Evolutionary conservation across 768 basidiomycete species (phyloP).

Genomic region (Boletus huronensis): DNA sequence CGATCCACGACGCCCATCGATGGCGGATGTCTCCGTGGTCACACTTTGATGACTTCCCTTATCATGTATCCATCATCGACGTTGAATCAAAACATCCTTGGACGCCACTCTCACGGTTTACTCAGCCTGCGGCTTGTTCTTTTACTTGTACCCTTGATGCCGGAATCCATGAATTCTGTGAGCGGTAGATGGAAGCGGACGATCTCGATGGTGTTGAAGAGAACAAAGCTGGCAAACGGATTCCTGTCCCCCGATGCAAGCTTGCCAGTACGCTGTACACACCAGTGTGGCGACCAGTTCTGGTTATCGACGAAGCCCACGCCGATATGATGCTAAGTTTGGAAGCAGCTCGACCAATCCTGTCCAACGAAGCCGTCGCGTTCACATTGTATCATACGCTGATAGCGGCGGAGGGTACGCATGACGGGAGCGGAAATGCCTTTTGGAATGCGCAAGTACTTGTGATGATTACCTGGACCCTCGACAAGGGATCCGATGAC

Average conservation of each 20-base stretch:
- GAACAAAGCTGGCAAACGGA: neutral
- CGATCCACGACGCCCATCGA: constrained; percentile 17
- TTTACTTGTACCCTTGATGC: neutral
- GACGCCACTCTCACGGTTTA: constrained; percentile 4
- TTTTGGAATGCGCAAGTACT: neutral
- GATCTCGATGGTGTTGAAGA: constrained; percentile 4
- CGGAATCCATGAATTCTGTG: neutral
- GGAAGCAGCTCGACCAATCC: constrained; percentile 4
- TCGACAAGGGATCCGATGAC: constrained; percentile 6
- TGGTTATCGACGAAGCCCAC: neutral
- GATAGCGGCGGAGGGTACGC: constrained; percentile 7
- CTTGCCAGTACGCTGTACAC: neutral
- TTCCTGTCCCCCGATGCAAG: neutral
- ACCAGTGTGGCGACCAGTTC: no score
- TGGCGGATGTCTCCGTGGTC: constrained; percentile 8
- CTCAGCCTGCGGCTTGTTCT: neutral
- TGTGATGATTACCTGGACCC: neutral
- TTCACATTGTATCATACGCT: neutral
- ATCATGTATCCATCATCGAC: neutral
- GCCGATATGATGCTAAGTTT: neutral
- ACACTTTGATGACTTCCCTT: constrained; percentile 4
- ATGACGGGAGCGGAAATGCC: constrained; percentile 1
- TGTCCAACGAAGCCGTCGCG: neutral
- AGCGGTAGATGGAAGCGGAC: neutral
- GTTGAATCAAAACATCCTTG: neutral